These are phyloP conservation scores for Plectosphaerella plurivora DNA, from an alignment of 2,329 filamentous ascomycete species.

Conservation along the genomic window DNA sequence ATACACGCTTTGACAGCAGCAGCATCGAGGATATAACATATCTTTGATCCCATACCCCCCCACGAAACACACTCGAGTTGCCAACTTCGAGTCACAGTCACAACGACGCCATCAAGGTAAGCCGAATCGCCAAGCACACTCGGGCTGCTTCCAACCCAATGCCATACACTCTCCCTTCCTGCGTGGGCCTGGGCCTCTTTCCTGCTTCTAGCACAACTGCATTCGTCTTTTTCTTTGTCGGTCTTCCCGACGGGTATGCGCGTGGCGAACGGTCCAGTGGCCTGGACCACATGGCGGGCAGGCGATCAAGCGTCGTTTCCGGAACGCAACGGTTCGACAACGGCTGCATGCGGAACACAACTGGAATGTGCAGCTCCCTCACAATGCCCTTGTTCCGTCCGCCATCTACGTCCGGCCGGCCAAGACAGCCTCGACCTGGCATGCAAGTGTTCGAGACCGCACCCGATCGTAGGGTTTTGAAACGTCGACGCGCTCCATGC, in stretches of 20 bases:
- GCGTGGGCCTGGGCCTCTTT: background rate
- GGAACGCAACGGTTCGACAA: background rate
- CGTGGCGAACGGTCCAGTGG: background rate
- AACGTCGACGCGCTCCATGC: background rate
- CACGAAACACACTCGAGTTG: background rate
- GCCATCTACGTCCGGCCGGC: background rate
- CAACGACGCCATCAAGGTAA: constrained; percentile 6
- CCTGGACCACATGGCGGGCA: background rate
- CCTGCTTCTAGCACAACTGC: background rate
- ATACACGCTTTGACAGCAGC: background rate
- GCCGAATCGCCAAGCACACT: constrained; percentile 15
- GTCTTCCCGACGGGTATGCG: background rate
- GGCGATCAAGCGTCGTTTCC: too few relatives aligned
- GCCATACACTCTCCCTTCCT: background rate
- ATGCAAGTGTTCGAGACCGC: background rate
- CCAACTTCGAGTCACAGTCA: constrained; percentile 6
- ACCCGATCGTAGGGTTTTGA: background rate
- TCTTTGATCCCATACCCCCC: background rate
- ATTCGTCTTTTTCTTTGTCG: background rate
- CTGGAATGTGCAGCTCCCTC: background rate
- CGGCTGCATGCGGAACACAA: background rate
- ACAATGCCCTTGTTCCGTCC: background rate
- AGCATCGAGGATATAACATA: background rate
- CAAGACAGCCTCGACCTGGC: background rate
- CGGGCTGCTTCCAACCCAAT: constrained; percentile 4